Percentiles rank a stretch among this genome's conserved stretches.
phyloP scores from a whole-genome alignment of 2,329 filamentous ascomycete genomes.

The Alternaria ventricosa region DNA sequence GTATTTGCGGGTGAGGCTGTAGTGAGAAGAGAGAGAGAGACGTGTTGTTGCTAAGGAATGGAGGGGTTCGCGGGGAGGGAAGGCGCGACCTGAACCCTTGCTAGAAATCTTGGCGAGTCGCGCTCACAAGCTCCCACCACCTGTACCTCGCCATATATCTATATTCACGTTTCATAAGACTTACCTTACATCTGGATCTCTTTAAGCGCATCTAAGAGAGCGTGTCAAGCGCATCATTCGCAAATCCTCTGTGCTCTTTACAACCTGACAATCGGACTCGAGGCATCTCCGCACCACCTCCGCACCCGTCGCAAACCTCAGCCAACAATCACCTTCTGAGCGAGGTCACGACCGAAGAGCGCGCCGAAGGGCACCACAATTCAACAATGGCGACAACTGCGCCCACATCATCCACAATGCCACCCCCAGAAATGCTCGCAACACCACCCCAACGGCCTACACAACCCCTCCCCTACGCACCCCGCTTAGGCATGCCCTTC shows the following conservation, averaged over 20 bases:
- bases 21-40: neutral
- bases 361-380: neutral
- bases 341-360: accelerated
- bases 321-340: neutral
- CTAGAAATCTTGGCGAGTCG: slow-evolving; percentile 26
- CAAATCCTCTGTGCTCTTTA: no score
- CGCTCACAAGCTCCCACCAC: slow-evolving; percentile 10
- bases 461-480: slow-evolving; percentile 9
- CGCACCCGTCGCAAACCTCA: slow-evolving; percentile 14
- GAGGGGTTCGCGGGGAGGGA: slow-evolving; percentile 14
- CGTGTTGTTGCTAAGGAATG: slow-evolving; percentile 3
- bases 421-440: neutral
- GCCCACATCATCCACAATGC: neutral
- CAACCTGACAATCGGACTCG: no score
- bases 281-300: slow-evolving; percentile 21
- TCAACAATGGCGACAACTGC: slow-evolving; percentile 5
- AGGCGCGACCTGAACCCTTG: slow-evolving; percentile 12
- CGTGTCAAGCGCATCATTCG: neutral
- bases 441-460: neutral
- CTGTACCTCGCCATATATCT: neutral
- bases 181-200: neutral
- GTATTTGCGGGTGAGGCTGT: neutral
- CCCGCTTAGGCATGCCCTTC: slow-evolving; percentile 67
- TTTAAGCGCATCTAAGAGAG: neutral
- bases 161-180: no score